Evolutionary conservation across 2,329 filamentous ascomycete genomes (phyloP).

Genomic region (Pezicula radicicola): DNA sequence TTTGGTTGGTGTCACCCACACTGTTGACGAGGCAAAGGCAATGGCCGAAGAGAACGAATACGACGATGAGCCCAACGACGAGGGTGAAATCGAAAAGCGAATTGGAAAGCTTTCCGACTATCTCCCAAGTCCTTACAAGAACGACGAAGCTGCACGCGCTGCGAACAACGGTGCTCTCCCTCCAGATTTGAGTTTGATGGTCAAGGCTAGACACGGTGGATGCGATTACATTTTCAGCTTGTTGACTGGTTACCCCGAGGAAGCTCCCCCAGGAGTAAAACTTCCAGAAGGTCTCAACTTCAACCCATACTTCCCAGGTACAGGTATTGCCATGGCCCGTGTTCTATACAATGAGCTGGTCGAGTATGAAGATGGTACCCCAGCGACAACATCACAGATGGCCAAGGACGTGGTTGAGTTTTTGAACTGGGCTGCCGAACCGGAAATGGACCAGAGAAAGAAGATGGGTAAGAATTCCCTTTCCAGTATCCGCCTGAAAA

Average conservation of each 20-base stretch:
- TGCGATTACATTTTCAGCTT: slow-evolving; percentile 98
- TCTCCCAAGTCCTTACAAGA: slow-evolving; percentile 93
- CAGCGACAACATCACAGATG: slow-evolving; percentile 96
- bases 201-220: slow-evolving; percentile 96
- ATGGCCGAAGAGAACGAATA: slow-evolving; percentile 98
- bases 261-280: slow-evolving; percentile 83
- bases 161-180: slow-evolving; percentile 98
- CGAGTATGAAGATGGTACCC: slow-evolving; percentile 96
- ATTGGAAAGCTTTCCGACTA: slow-evolving; percentile 98
- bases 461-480: slow-evolving; percentile 69
- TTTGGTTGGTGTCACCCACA: slow-evolving; percentile 88
- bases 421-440: slow-evolving; percentile 98
- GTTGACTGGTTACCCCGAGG: slow-evolving; percentile 95
- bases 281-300: slow-evolving; percentile 94
- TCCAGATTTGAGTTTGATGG: slow-evolving; percentile 94
- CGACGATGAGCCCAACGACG: slow-evolving; percentile 94
- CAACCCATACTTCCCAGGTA: slow-evolving; percentile 99
- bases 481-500: no score
- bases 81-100: slow-evolving; percentile 97
- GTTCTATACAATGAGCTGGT: slow-evolving; percentile 96
- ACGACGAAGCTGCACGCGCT: slow-evolving; percentile 96
- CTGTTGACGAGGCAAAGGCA: slow-evolving; percentile 95
- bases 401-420: slow-evolving; percentile 99
- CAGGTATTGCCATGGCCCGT: slow-evolving; percentile 98
- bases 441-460: slow-evolving; percentile 99